These are phyloP conservation scores for Ophiostoma ips DNA, from an alignment of 2,329 filamentous ascomycete genomes.

Conservation along the genomic window DNA sequence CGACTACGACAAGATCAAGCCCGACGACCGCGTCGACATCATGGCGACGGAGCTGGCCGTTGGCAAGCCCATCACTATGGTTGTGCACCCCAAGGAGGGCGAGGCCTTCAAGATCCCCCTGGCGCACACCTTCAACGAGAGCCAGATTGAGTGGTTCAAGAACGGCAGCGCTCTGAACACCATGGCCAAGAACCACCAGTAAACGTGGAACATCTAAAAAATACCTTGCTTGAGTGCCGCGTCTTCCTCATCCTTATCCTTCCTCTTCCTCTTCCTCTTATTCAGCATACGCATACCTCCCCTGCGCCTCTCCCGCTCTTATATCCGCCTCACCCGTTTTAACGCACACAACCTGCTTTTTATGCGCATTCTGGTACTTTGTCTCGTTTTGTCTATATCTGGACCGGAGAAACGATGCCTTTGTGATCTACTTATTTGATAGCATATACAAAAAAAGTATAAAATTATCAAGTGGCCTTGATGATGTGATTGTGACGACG, in stretches of 20 bases:
- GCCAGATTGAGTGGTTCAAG: conserved; percentile 98
- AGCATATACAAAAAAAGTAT: conserved; percentile 1
- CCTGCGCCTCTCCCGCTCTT: not conserved
- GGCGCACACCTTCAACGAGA: conserved; percentile 93
- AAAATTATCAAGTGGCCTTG: not conserved
- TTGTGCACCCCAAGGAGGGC: conserved; percentile 83
- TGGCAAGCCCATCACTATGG: conserved; percentile 83
- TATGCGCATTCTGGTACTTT: not conserved
- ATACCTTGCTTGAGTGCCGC: too few species aligned
- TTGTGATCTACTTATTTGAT: conserved; percentile 2
- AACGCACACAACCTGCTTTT: not conserved
- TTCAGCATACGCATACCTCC: not conserved
- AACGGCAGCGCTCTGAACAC: conserved; percentile 96
- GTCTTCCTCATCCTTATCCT: not conserved
- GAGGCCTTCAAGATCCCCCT: conserved; percentile 69
- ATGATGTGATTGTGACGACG: not conserved
- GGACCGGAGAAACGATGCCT: not conserved
- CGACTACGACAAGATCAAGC: conserved; percentile 95
- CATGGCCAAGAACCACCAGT: conserved; percentile 59
- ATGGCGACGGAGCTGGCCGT: conserved; percentile 79
- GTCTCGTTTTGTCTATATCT: not conserved
- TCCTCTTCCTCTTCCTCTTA: not conserved
- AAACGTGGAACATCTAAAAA: not conserved
- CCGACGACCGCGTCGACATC: conserved; percentile 84
- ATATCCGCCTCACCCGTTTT: conserved; percentile 1